Conservation (phyloP, 2,329 filamentous ascomycete species). For the Phyllosticta citrichinensis region DNA sequence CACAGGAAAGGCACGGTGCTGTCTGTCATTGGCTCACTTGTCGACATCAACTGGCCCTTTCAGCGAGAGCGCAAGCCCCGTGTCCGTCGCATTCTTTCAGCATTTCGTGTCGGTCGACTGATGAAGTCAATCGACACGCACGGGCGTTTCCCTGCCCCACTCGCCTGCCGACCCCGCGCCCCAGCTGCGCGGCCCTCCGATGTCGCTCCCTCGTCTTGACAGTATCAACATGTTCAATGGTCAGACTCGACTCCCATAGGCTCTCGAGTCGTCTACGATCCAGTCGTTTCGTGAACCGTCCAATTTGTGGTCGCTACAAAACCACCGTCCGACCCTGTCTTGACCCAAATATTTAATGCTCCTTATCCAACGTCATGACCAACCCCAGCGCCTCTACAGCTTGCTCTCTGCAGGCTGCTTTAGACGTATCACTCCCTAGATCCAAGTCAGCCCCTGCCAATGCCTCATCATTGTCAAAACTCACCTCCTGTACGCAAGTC, state of each 20-base stretch:
- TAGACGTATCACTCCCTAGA: conserved; percentile 43
- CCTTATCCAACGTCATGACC: neutral
- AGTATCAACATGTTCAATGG: neutral
- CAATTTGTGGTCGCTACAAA: neutral
- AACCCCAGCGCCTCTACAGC: conserved; percentile 6
- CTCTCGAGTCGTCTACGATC: neutral
- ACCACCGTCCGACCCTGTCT: neutral
- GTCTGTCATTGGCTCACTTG: too few relatives aligned
- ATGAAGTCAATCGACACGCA: neutral
- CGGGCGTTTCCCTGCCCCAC: neutral
- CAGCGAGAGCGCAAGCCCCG: neutral
- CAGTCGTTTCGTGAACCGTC: neutral
- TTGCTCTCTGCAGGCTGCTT: conserved; percentile 26
- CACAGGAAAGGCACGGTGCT: too few relatives aligned
- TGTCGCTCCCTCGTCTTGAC: neutral
- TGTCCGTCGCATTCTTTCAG: neutral
- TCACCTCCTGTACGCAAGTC: conserved; percentile 69
- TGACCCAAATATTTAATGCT: neutral
- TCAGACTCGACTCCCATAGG: neutral
- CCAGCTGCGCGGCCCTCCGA: neutral
- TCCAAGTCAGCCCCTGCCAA: conserved; percentile 14
- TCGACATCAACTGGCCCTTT: neutral
- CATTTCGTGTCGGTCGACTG: neutral
- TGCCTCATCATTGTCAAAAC: neutral
- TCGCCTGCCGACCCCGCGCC: neutral